Evolutionary conservation across 768 basidiomycete genomes (phyloP).

Genomic region (Mycena maculata): DNA sequence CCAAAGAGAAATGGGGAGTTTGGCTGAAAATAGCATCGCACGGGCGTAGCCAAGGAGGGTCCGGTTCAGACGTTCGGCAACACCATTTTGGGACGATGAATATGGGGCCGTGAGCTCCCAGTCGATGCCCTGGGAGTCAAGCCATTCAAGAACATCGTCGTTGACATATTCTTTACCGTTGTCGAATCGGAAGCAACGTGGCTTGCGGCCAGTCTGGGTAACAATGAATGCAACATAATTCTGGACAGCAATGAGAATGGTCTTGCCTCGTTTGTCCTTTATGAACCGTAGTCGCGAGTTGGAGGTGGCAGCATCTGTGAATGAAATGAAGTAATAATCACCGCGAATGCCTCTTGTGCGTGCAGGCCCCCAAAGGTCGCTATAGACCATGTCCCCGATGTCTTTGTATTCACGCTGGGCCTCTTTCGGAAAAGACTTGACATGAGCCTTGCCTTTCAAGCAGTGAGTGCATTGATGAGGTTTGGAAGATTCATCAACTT

Average conservation of each 20-base stretch:
- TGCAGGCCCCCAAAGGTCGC: slow-evolving; percentile 49
- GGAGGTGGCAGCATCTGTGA: no score
- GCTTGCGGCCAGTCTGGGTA: slow-evolving; percentile 23
- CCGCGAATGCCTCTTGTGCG: slow-evolving; percentile 34
- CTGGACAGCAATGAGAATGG: slow-evolving; percentile 13
- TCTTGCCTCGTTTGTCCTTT: slow-evolving; percentile 9
- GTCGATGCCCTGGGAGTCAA: slow-evolving; percentile 36
- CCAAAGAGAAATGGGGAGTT: no score
- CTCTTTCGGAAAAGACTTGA: slow-evolving; percentile 44
- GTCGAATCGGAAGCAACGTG: slow-evolving; percentile 33
- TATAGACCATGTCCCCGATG: slow-evolving; percentile 34
- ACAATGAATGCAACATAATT: slow-evolving; percentile 24
- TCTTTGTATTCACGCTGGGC: slow-evolving; percentile 33
- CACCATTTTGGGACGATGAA: slow-evolving; percentile 46
- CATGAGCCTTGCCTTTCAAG: not conserved
- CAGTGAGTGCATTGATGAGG: slow-evolving; percentile 11
- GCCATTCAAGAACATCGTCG: slow-evolving; percentile 28
- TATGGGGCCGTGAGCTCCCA: slow-evolving; percentile 40
- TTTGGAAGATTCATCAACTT: slow-evolving; percentile 31
- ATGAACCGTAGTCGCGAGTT: slow-evolving; percentile 26
- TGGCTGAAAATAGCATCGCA: no score
- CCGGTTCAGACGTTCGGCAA: slow-evolving; percentile 43
- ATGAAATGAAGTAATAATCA: slow-evolving; percentile 42
- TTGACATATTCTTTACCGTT: slow-evolving; percentile 40
- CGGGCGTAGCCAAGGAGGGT: slow-evolving; percentile 36